These are phyloP conservation scores for Trichophaea hybrida DNA, from an alignment of 2,329 filamentous ascomycete species.

Conservation along the genomic window DNA sequence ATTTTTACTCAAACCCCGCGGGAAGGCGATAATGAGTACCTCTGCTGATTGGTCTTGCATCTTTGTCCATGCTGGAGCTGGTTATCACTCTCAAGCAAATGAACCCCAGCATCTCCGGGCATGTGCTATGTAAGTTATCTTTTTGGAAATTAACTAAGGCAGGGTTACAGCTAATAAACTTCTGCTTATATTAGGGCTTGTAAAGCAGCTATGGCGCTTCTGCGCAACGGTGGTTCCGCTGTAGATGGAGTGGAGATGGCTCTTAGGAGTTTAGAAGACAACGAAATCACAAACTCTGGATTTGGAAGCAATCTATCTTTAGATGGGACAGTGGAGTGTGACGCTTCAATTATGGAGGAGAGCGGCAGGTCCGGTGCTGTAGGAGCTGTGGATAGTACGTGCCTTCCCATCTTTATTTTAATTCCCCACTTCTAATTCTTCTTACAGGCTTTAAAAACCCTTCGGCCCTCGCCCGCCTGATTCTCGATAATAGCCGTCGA, in stretches of 20 bases:
- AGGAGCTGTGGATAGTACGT: constrained; percentile 75
- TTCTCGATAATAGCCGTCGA: constrained; percentile 63
- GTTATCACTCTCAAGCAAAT: constrained; percentile 79
- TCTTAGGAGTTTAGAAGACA: constrained; percentile 75
- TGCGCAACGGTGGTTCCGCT: constrained; percentile 64
- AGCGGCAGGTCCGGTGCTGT: constrained; percentile 81
- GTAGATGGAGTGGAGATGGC: constrained; percentile 83
- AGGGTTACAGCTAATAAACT: constrained; percentile 15
- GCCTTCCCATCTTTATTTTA: not conserved
- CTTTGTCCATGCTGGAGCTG: constrained; percentile 89
- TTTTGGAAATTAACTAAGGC: not conserved
- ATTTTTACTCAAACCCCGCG: not conserved
- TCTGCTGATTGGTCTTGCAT: constrained; percentile 46
- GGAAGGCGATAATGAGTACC: not conserved
- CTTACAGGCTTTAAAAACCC: constrained; percentile 78
- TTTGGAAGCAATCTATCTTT: constrained; percentile 90
- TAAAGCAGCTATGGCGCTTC: constrained; percentile 58
- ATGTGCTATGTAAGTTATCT: constrained; percentile 62
- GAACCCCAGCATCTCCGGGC: constrained; percentile 71
- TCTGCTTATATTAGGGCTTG: constrained; percentile 63
- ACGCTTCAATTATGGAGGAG: constrained; percentile 87
- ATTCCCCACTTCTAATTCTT: not conserved
- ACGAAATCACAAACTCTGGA: constrained; percentile 90
- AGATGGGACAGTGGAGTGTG: constrained; percentile 82
- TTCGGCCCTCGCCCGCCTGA: constrained; percentile 67